Conservation (phyloP, 495 filamentous ascomycete species). For the Bathelium albidoporum region DNA sequence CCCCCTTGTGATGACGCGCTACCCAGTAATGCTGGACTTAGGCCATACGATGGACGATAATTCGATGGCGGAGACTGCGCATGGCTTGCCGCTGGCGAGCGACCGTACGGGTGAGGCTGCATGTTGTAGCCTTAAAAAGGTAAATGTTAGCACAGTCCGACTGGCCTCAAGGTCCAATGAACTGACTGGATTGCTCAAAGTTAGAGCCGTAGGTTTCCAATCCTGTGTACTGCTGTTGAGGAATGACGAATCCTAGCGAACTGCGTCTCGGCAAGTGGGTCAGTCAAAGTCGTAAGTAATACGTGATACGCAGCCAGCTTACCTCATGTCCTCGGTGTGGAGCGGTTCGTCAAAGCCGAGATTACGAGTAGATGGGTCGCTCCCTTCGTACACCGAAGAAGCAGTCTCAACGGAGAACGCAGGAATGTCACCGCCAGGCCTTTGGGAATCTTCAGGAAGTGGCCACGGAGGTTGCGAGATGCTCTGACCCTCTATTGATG, state of each 20-base stretch:
- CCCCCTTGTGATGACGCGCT: neutral
- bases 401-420: neutral
- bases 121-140: neutral
- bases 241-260: constrained; percentile 2
- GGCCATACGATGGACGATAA: neutral
- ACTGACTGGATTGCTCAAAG: neutral
- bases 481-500: neutral
- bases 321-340: constrained; percentile 2
- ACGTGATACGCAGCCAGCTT: neutral
- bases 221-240: neutral
- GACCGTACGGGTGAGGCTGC: neutral
- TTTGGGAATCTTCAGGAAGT: neutral
- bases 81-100: neutral
- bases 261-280: neutral
- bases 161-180: neutral
- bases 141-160: neutral
- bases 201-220: neutral
- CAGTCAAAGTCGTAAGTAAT: neutral
- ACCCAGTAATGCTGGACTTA: neutral
- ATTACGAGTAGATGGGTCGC: neutral
- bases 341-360: constrained; percentile 1
- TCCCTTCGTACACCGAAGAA: neutral
- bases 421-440: neutral
- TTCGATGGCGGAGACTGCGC: neutral
- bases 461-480: neutral